phyloP scores from a whole-genome alignment of 495 filamentous ascomycete species.

The Penicillium angulare region DNA sequence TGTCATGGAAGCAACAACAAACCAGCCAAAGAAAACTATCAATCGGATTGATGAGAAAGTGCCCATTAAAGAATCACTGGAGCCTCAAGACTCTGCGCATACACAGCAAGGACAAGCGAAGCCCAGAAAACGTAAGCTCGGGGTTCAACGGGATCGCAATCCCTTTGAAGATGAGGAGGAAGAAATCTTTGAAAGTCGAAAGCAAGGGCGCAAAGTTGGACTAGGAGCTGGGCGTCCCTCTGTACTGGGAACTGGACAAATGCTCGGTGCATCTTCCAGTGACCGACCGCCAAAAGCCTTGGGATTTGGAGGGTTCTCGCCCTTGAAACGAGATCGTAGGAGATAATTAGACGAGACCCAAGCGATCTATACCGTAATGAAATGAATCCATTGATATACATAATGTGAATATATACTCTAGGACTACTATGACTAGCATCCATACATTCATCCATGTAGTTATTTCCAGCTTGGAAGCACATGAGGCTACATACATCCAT shows the following conservation, averaged over 20 bases:
- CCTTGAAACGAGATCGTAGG: constrained; percentile 76
- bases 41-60: constrained; percentile 2
- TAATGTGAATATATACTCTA: too few relatives aligned
- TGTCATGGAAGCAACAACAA: neutral
- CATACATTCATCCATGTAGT: too few relatives aligned
- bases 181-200: constrained; percentile 24
- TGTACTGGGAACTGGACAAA: constrained; percentile 13
- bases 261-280: constrained; percentile 15
- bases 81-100: neutral
- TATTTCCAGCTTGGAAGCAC: too few relatives aligned
- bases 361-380: too few relatives aligned
- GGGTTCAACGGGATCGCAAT: constrained; percentile 57
- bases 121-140: constrained; percentile 76
- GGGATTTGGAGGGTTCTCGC: constrained; percentile 61
- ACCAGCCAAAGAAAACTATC: constrained; percentile 5
- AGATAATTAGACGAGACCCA: constrained; percentile 11
- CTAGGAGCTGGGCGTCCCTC: constrained; percentile 20
- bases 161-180: constrained; percentile 73
- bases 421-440: too few relatives aligned
- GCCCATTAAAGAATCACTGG: constrained; percentile 3
- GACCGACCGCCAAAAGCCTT: constrained; percentile 14
- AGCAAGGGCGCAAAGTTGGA: constrained; percentile 30
- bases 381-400: too few relatives aligned
- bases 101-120: constrained; percentile 49
- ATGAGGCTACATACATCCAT: too few relatives aligned